phyloP scores from a whole-genome alignment of 148 eudicot species.

The Talinum fruticosum region DNA sequence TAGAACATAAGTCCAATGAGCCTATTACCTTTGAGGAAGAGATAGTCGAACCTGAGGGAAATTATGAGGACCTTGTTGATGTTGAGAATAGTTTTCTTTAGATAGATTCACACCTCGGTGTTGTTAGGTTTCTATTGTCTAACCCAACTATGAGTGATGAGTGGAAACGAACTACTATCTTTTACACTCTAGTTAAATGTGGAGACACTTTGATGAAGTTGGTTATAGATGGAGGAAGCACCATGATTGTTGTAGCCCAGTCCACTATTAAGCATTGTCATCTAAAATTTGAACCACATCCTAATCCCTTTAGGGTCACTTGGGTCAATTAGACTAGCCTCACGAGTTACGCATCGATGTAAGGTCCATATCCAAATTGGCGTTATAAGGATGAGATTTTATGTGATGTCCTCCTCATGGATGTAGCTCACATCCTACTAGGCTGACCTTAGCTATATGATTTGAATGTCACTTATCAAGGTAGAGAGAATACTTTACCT shows the following conservation, averaged over 20 bases:
- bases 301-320: not conserved
- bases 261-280: not conserved
- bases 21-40: too few species aligned
- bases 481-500: not conserved
- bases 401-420: not conserved
- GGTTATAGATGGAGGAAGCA: not conserved
- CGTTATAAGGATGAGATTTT: not conserved
- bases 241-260: not conserved
- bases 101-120: not conserved
- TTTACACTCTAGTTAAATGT: not conserved
- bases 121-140: not conserved
- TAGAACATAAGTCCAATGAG: not conserved
- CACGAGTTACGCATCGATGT: not conserved
- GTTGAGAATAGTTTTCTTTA: not conserved
- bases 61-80: not conserved
- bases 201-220: not conserved
- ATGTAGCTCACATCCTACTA: not conserved
- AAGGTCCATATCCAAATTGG: not conserved
- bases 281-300: not conserved
- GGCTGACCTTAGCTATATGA: not conserved
- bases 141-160: not conserved
- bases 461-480: not conserved
- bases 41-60: not conserved
- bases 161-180: conserved; percentile 3
- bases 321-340: not conserved